A percentile compares a stretch with the other conserved stretches of the same genome.
Evolutionary conservation across 164 flowering plant genomes (phyloP).

Genomic region (Macadamia tetraphylla): DNA sequence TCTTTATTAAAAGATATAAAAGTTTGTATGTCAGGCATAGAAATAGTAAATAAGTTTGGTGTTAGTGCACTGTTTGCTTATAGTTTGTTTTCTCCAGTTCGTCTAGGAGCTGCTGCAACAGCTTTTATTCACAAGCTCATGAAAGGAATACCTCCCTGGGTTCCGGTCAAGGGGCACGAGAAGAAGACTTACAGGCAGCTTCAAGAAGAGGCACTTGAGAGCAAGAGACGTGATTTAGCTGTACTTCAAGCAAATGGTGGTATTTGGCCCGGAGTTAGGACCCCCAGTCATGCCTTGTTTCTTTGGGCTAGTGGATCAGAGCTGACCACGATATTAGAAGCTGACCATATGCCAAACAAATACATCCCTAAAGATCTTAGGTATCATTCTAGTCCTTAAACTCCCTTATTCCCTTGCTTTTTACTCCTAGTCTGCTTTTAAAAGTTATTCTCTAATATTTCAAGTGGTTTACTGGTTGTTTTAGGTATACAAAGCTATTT

Average conservation of each 20-base stretch:
- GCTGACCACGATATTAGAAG: conserved; percentile 63
- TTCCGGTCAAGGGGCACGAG: conserved; percentile 81
- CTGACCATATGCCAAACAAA: conserved; percentile 95
- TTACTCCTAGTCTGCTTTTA: background rate
- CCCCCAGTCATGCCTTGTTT: conserved; percentile 84
- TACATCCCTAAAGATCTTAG: conserved; percentile 85
- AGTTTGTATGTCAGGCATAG: conserved; percentile 5
- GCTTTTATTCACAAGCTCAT: conserved; percentile 68
- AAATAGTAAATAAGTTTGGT: no score
- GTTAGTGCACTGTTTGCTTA: background rate
- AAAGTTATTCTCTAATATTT: no score
- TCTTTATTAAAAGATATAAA: background rate
- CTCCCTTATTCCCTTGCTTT: conserved; percentile 2
- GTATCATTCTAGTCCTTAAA: conserved; percentile 22
- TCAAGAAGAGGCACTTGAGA: conserved; percentile 87
- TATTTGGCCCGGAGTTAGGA: conserved; percentile 86
- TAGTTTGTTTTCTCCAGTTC: conserved; percentile 44
- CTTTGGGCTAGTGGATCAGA: conserved; percentile 98
- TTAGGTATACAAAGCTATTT: no score
- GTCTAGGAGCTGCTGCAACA: conserved; percentile 84
- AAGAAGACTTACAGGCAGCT: conserved; percentile 75
- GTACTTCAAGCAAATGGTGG: conserved; percentile 85
- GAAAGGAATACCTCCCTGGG: conserved; percentile 94
- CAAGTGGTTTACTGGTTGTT: no score
- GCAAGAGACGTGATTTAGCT: conserved; percentile 80